Evolutionary conservation across 176 grass and related monocot species (phyloP).

Genomic region (Elymus sibiricus): DNA sequence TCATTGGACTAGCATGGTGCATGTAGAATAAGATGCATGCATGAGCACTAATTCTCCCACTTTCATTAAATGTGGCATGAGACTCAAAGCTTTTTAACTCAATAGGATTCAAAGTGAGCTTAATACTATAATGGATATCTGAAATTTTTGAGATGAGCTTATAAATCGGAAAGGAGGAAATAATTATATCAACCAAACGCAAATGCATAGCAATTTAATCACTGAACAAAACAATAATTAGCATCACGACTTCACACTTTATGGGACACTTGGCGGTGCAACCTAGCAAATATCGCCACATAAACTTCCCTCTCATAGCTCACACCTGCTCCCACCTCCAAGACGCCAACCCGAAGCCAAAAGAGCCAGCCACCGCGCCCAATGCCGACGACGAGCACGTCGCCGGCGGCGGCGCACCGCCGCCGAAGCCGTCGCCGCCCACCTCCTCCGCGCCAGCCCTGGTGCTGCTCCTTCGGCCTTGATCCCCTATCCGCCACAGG

Average conservation of each 20-base stretch:
- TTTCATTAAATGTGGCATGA: no score
- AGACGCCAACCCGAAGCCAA: constrained; percentile 44
- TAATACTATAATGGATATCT: no score
- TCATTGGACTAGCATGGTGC: no score
- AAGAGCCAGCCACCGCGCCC: constrained; percentile 24
- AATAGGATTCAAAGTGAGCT: no score
- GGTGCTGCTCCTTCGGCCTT: constrained; percentile 78
- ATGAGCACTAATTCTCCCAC: no score
- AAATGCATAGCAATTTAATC: not conserved
- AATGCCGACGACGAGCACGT: constrained; percentile 38
- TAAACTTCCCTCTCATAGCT: constrained; percentile 3
- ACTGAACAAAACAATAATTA: not conserved
- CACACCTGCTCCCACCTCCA: constrained; percentile 19
- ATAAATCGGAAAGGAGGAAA: no score
- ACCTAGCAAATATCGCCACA: constrained; percentile 22
- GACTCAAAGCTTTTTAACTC: no score
- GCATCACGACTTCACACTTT: not conserved
- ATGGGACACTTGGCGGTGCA: not conserved
- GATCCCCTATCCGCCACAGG: constrained; percentile 38
- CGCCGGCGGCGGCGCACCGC: constrained; percentile 14
- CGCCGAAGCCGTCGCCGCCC: constrained; percentile 26
- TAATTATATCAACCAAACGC: no score
- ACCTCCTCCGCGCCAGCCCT: constrained; percentile 36
- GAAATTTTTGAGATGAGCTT: no score
- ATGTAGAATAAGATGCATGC: no score